Base-by-base conservation (phyloP, 2,329 filamentous ascomycete genomes). In the Fusarium coffeatum region DNA sequence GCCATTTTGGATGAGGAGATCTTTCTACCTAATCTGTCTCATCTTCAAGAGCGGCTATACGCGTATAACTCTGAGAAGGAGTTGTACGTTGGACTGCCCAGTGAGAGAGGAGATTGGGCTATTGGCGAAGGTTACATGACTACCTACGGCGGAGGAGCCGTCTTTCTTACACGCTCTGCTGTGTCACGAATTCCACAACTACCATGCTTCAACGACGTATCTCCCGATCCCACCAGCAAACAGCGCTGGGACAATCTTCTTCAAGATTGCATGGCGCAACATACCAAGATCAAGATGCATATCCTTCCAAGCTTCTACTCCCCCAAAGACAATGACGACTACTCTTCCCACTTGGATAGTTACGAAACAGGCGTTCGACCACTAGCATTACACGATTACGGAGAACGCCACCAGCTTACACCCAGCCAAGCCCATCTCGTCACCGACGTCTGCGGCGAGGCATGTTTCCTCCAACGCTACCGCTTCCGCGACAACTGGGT, bases 401-500 rank as follows among this genome's bases (percentile, higher is more conserved):
- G 76, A 18, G 74, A 79, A 23, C 78, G 80, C 11, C 80, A 84
- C 65, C 72, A 72, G 2, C 76, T 84, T 41, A 78, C 80, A 20
- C 76, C 81, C n/a, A 79, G 78, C 66, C 76, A 78, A 50, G 82
- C 81, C 1, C 82, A 84, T 65, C 73, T 81, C 13, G 79, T 85
- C 20, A 76, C 82, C 0, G 79, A 81, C 27, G 73, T 79, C 11
- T 84, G 83, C 67, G 83, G 83, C 22, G 82, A 84, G 55, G 76
- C 78, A 13, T 84, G 83, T 68, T 85, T 84, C 72, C 78, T 85
- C 66, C 83, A 84, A 69, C 80, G 83, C 9, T 85, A 83, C 64
- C 72, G 77, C 32, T 85, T 85, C 72, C 76, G 73, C 41, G 82
- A 84, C 70, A 78, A 80, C 69, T 86, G 83, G 83, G 77, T 85